Evolutionary conservation across 441 rosid genomes (phyloP).

Genomic region (Arabidopsis lyrata): DNA sequence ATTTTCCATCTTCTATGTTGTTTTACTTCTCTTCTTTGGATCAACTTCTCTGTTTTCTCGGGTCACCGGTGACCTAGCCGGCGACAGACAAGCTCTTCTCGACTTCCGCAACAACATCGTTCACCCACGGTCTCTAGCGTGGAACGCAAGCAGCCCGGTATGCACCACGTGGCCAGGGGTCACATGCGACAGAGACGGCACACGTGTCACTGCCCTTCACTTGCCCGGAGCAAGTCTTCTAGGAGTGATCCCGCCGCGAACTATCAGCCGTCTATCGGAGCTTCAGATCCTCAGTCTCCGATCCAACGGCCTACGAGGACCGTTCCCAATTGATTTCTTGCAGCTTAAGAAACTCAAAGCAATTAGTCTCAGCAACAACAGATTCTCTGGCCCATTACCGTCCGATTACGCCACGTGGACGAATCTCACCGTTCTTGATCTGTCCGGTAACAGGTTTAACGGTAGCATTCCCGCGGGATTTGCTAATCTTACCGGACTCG

Average conservation of each 20-base stretch:
- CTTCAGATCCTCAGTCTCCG: conserved; percentile 70
- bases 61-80: conserved; percentile 56
- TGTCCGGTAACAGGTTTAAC: conserved; percentile 66
- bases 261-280: conserved; percentile 74
- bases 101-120: conserved; percentile 60
- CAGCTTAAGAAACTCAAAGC: conserved; percentile 58
- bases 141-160: conserved; percentile 55
- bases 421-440: conserved; percentile 63
- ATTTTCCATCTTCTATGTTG: conserved; percentile 43
- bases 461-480: conserved; percentile 76
- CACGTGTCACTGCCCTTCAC: conserved; percentile 65
- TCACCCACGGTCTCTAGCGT: conserved; percentile 57
- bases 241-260: conserved; percentile 66
- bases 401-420: conserved; percentile 69
- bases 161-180: conserved; percentile 86
- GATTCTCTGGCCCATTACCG: conserved; percentile 73
- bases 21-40: conserved; percentile 42
- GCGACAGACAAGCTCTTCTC: conserved; percentile 72
- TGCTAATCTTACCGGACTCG: conserved; percentile 61
- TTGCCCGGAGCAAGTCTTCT: conserved; percentile 67
- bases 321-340: conserved; percentile 71
- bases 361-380: conserved; percentile 70
- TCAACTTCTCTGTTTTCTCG: conserved; percentile 47
- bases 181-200: conserved; percentile 58
- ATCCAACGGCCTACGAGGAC: conserved; percentile 71